Conservation (phyloP, 2,329 filamentous ascomycete species). For the Arthrobotrys sinensis region DNA sequence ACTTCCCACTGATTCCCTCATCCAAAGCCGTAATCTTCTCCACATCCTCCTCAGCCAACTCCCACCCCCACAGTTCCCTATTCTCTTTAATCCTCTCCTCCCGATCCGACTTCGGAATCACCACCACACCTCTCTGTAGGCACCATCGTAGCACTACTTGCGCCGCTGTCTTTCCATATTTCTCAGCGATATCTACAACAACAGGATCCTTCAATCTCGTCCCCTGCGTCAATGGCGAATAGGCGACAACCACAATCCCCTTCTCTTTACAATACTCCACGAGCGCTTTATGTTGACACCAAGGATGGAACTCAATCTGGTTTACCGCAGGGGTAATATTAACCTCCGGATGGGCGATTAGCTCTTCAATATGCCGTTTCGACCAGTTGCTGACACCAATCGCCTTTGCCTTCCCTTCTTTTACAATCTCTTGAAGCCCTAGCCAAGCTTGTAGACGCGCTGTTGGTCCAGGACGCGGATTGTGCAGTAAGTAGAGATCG, state of each 20-base stretch:
- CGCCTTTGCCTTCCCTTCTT: slow-evolving; percentile 78
- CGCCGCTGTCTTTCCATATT: slow-evolving; percentile 79
- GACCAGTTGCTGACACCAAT: slow-evolving; percentile 85
- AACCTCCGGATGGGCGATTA: slow-evolving; percentile 66
- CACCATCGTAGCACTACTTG: slow-evolving; percentile 85
- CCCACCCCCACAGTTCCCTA: slow-evolving; percentile 33
- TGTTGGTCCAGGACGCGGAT: slow-evolving; percentile 80
- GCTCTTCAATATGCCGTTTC: slow-evolving; percentile 77
- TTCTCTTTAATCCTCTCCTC: slow-evolving; percentile 74
- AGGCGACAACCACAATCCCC: slow-evolving; percentile 81
- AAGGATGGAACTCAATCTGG: slow-evolving; percentile 86
- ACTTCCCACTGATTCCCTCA: slow-evolving; percentile 39
- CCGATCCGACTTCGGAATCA: slow-evolving; percentile 80
- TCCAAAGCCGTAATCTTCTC: slow-evolving; percentile 44
- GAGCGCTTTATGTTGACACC: slow-evolving; percentile 81
- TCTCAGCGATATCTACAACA: slow-evolving; percentile 76
- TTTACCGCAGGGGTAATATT: slow-evolving; percentile 78
- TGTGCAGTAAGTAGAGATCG: slow-evolving; percentile 84
- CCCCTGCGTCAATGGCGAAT: slow-evolving; percentile 81
- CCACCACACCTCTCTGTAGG: slow-evolving; percentile 80
- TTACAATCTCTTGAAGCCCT: slow-evolving; percentile 82
- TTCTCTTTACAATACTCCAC: slow-evolving; percentile 76
- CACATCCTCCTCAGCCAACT: slow-evolving; percentile 48
- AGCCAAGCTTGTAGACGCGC: slow-evolving; percentile 81
- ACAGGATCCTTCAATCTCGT: slow-evolving; percentile 78